Conservation (phyloP, 2,329 filamentous ascomycete genomes). For the Xylariaceae sp. region DNA sequence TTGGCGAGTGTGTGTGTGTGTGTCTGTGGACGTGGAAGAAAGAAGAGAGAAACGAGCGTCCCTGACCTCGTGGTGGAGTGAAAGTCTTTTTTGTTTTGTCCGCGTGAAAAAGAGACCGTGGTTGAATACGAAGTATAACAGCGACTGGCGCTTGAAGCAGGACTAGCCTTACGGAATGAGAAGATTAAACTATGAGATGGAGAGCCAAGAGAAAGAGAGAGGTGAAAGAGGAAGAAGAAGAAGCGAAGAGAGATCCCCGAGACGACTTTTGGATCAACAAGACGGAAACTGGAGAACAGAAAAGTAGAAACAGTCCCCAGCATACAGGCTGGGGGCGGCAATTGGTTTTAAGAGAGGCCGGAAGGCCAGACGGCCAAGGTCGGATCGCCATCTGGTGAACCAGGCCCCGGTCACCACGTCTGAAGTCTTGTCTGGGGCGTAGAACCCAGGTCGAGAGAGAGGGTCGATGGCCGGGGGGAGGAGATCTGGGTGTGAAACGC, state of each 20-base stretch:
- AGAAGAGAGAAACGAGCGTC: constrained; percentile 7
- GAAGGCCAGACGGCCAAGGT: constrained; percentile 20
- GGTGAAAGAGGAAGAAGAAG: constrained; percentile 5
- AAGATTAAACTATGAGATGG: constrained; percentile 7
- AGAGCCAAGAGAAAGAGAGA: constrained; percentile 11
- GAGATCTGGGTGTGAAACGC: constrained; percentile 24
- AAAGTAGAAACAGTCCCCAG: constrained; percentile 17
- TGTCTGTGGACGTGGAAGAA: too few relatives aligned
- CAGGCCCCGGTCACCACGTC: constrained; percentile 20
- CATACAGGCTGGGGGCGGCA: constrained; percentile 24
- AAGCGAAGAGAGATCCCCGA: constrained; percentile 16
- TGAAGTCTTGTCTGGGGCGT: constrained; percentile 15
- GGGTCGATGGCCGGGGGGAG: too few relatives aligned
- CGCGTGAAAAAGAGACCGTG: constrained; percentile 21
- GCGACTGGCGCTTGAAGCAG: constrained; percentile 44
- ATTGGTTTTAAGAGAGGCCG: constrained; percentile 35
- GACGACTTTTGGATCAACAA: constrained; percentile 16
- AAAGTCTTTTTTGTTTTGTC: constrained; percentile 11
- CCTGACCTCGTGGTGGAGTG: constrained; percentile 11
- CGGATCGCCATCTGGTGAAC: constrained; percentile 30
- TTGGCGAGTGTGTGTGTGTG: constrained; percentile 29
- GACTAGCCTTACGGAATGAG: constrained; percentile 38
- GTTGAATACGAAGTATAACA: constrained; percentile 20
- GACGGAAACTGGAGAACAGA: constrained; percentile 20
- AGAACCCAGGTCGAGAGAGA: not conserved